Evolutionary conservation across 108 stramenopile genomes (phyloP), one percentile per base, ranked within the genome.

Genomic region (Phaeodactylum tricornutum): DNA sequence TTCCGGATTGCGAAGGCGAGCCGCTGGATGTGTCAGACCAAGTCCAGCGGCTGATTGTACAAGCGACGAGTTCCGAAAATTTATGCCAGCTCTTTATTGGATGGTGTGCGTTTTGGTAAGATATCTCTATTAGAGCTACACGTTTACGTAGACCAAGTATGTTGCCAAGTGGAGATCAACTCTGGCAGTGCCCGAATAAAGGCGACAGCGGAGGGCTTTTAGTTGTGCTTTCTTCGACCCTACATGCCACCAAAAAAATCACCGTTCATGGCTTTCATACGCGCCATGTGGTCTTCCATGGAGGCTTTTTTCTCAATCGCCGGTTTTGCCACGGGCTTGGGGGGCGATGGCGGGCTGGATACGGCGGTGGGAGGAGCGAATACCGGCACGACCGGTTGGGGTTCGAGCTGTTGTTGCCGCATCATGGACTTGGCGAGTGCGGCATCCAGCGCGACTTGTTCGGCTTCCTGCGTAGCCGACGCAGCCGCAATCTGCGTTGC

Each of bases 51-150:
- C 72, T 99, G 55, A 94, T 98, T 37, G 71, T 84, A 14, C 92
- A 97, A 59, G 95, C 96, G 9, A 98, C 97, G 4, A 89, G 85
- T 21, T 78, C 78, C 26, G 95, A 97, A 47, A 99, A 96, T 70
- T 60, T 99, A 32, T 85, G 87, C 46, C 94, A 95, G 53, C 59
- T 89, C 19, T 99, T 95, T 47, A 75, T 96, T 45, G 99, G 99
- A 11, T 98, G 95, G 95, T 97, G 95, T 63, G 89, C 94, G 5
- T 96, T 95, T 69, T 52, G 50, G 50, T 52, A 52, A 19, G n/a
- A n/a, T n/a, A n/a, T n/a, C n/a, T n/a, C n/a, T n/a, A n/a, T n/a
- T n/a, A n/a, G n/a, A n/a, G n/a, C n/a, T n/a, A n/a, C n/a, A n/a
- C n/a, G n/a, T n/a, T n/a, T n/a, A n/a, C n/a, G n/a, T n/a, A n/a